Evolutionary conservation across 768 basidiomycete species (phyloP), one percentile per base, ranked within the genome.

Genomic region (Pholiota molesta): DNA sequence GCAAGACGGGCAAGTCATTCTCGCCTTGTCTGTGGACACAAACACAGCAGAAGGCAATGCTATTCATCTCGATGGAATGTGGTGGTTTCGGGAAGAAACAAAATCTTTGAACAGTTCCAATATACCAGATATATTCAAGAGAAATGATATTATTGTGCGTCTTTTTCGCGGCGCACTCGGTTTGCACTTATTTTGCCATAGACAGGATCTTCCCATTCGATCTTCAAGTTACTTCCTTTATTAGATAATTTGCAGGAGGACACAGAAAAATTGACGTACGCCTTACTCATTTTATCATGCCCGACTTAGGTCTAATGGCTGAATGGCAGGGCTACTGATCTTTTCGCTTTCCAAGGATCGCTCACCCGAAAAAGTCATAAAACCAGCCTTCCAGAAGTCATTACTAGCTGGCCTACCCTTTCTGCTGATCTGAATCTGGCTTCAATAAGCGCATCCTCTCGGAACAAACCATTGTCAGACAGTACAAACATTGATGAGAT

Each of bases 271-370:
- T 71, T 85, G 67, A 89, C 86, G 92, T 93, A 69, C 77, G 55
- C 55, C 64, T 53, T 33, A 26, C 56, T 59, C 39, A 51, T 62
- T 19, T 39, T 58, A 44, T 19, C 52, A 51, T 59, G 60, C 40
- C 13, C 33, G 53, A 42, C 37, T 56, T 53, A 60, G 45, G 31
- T 64, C 72, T 71, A 37, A 69, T 47, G 23, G 51, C 28, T 55
- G 14, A 53, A 45, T 49, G 56, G 59, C 72, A 94, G 92, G 60
- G 88, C 89, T 8, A 87, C 87, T 58, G 89, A 93, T 75, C 75
- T 94, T 42, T 94, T 94, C 72, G 88, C 90, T 42, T 92, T 93
- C 70, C 89, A 92, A 75, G 87, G 86, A 40, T 83, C 85, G 10
- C 85, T 87, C 59, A 84, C 83, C 14, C 83, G 80, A 49, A 64